These are phyloP conservation scores for Tolypocladium guangdongense DNA, from an alignment of 2,329 filamentous ascomycete genomes.

Conservation along the genomic window DNA sequence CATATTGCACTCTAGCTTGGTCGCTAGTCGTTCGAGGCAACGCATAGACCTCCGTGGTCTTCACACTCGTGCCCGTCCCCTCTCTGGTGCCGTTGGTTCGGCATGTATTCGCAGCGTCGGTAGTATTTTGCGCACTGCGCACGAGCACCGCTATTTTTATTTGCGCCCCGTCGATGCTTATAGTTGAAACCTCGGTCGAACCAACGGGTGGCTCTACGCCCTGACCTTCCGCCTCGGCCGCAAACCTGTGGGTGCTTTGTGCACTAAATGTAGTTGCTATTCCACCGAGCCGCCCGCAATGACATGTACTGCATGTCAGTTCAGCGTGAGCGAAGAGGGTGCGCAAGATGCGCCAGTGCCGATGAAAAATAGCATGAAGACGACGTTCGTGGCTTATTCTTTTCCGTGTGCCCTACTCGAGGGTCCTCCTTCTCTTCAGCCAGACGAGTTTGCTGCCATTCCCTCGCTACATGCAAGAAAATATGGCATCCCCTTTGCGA, in stretches of 20 bases:
- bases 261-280: not conserved
- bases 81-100: not conserved
- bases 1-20: too few relatives aligned
- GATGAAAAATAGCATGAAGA: not conserved
- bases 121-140: not conserved
- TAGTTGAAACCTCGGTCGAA: too few relatives aligned
- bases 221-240: not conserved
- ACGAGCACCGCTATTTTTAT: not conserved
- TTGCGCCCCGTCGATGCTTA: too few relatives aligned
- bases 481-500: not conserved
- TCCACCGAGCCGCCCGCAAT: not conserved
- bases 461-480: not conserved
- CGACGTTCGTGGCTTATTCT: not conserved
- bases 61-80: not conserved
- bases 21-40: too few relatives aligned
- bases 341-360: too few relatives aligned
- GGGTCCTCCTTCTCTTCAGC: not conserved
- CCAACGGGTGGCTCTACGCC: too few relatives aligned
- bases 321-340: not conserved
- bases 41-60: not conserved
- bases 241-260: not conserved
- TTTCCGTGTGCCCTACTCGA: not conserved
- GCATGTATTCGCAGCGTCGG: not conserved
- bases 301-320: not conserved
- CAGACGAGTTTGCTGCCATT: not conserved